A percentile compares a stretch with the other conserved stretches of the same genome.
Evolutionary conservation across 2,329 filamentous ascomycete genomes (phyloP).

Genomic region (Ascochyta viciae-villosae): DNA sequence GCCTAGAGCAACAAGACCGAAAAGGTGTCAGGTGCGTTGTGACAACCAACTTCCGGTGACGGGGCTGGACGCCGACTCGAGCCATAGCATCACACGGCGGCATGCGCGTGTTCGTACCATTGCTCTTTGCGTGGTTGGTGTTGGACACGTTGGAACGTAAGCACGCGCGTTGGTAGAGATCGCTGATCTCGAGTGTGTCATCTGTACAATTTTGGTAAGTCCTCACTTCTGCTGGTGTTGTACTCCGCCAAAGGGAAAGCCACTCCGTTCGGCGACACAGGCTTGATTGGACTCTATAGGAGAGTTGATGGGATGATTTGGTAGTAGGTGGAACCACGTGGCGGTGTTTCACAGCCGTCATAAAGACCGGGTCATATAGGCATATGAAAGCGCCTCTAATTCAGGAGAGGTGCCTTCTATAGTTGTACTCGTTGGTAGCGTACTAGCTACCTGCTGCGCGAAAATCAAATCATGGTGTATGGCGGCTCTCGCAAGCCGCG

Average conservation of each 20-base stretch:
- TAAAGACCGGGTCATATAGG: conserved; percentile 5
- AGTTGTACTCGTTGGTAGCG: conserved; percentile 11
- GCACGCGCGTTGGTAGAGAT: not conserved
- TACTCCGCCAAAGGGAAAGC: not conserved
- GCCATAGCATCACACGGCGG: conserved; percentile 7
- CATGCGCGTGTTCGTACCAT: not conserved
- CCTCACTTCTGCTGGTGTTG: not conserved
- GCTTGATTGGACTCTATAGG: conserved; percentile 3
- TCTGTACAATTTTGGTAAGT: not conserved
- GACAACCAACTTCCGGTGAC: not conserved
- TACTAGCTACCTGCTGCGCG: conserved; percentile 8
- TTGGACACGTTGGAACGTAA: conserved; percentile 7
- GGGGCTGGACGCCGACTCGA: conserved; percentile 11
- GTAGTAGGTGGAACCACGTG: conserved; percentile 21
- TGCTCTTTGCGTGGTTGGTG: not conserved
- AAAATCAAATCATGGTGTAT: conserved; percentile 4
- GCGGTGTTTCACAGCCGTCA: conserved; percentile 10
- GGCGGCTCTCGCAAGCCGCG: conserved; percentile 3
- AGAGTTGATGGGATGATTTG: conserved; percentile 3
- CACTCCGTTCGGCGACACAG: not conserved
- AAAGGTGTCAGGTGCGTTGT: conserved; percentile 5
- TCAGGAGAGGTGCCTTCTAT: conserved; percentile 9
- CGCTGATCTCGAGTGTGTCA: not conserved
- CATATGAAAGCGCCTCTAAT: conserved; percentile 8
- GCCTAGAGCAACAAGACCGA: not conserved